Evolutionary conservation across 1,139 yeast species (phyloP), one percentile per base, ranked within the genome.

Genomic region (Taphrina deformans): DNA sequence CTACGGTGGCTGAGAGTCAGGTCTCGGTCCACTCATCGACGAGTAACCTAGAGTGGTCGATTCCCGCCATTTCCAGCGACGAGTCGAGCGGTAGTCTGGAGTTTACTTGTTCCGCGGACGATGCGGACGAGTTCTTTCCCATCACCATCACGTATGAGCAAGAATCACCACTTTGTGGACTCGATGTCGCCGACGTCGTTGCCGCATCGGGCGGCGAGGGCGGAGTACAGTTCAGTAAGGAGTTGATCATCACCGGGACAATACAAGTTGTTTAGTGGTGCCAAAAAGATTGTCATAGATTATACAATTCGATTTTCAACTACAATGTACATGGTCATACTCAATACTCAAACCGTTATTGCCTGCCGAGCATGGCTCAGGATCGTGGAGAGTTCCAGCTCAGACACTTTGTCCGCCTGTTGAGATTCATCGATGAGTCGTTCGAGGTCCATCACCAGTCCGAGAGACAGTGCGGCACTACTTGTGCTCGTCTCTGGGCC

Each of bases 81-180:
- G 66, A 70, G 23, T 80, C 86, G 18, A 80, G 83, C 55, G 96
- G 96, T 26, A 85, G 91, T 46, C 86, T 93, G 75, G 96, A 89
- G 74, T 87, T 92, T 74, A 76, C 86, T 14, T 84, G 91, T 67
- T 87, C 87, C 7, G 85, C 80, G 59, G 85, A 84, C 68, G 98
- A 93, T 76, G 96, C 91, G 69, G 83, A 86, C 23, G 58, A 53
- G 24, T 80, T 93, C 73, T 92, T 91, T 88, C 99, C 99, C 69
- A 85, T 93, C 82, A 84, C 84, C 71, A 82, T 89, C 46, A 76
- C 78, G 65, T 85, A 86, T 74, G 75, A 77, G 55, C 74, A 75
- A 45, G 64, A 71, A 41, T 70, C 75, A 41, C 78, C 82, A 23
- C 73, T 82, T 65, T 82, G 84, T 64, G 77, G 78, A 52, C 79